phyloP scores from a whole-genome alignment of 1,284 basidiomycete genomes.

The Leccinum pachyderme region DNA sequence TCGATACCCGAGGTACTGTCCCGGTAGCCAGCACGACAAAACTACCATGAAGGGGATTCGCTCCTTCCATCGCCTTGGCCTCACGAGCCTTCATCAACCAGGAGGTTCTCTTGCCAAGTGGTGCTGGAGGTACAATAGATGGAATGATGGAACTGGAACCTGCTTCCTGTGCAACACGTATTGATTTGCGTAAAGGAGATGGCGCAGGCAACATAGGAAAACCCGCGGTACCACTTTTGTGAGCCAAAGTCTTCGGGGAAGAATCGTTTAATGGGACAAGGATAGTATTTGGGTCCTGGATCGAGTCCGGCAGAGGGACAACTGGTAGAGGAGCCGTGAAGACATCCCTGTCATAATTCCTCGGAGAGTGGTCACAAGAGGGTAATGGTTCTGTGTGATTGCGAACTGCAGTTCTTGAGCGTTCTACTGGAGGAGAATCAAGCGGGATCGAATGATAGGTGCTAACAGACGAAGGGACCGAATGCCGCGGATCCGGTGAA shows the following conservation, averaged over 20 bases:
- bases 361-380: constrained; percentile 11
- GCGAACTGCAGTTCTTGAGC: constrained; percentile 3
- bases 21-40: constrained; percentile 11
- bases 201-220: constrained; percentile 65
- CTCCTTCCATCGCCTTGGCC: constrained; percentile 64
- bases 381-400: constrained; percentile 25
- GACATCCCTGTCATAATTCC: constrained; percentile 17
- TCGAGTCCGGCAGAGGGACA: constrained; percentile 17
- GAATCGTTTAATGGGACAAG: constrained; percentile 34
- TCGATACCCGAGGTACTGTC: constrained; percentile 10
- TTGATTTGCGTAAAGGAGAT: constrained; percentile 66
- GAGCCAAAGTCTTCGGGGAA: constrained; percentile 25
- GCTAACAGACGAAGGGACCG: constrained; percentile 27
- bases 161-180: constrained; percentile 48
- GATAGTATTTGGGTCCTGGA: constrained; percentile 13
- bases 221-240: constrained; percentile 37
- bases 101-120: constrained; percentile 63
- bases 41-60: constrained; percentile 40
- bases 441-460: constrained; percentile 41
- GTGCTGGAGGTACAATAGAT: constrained; percentile 43
- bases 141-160: constrained; percentile 34
- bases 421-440: constrained; percentile 28
- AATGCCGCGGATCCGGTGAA: not conserved
- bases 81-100: constrained; percentile 77
- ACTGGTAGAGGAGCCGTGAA: constrained; percentile 34